Percentiles rank a stretch among this genome's conserved stretches.
These are phyloP conservation scores for Metschnikowia cerradonensis DNA, from an alignment of 805 yeast species.

Conservation along the genomic window DNA sequence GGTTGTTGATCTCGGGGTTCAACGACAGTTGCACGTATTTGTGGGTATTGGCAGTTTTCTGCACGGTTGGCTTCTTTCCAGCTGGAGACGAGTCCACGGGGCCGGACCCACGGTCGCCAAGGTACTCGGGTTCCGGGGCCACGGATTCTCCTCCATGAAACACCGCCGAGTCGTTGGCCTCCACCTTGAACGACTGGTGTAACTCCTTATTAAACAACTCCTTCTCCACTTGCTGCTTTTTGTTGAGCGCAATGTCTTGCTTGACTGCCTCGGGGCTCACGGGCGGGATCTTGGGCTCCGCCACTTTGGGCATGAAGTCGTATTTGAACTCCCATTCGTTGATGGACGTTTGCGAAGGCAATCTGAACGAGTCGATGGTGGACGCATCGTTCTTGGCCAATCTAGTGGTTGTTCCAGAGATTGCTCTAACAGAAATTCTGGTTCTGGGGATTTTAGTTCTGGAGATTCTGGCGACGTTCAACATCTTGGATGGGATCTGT, in stretches of 20 bases:
- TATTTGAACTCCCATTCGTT: slow-evolving; percentile 49
- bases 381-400: slow-evolving; percentile 54
- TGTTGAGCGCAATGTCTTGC: slow-evolving; percentile 45
- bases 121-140: slow-evolving; percentile 33
- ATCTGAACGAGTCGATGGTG: slow-evolving; percentile 52
- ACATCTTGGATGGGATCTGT: background rate
- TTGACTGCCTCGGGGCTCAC: slow-evolving; percentile 46
- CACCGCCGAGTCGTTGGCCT: slow-evolving; percentile 39
- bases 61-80: slow-evolving; percentile 11
- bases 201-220: slow-evolving; percentile 35
- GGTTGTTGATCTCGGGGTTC: slow-evolving; percentile 38
- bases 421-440: slow-evolving; percentile 28
- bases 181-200: slow-evolving; percentile 38
- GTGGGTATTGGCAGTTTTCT: slow-evolving; percentile 36
- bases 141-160: slow-evolving; percentile 43
- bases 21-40: slow-evolving; percentile 39
- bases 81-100: slow-evolving; percentile 31
- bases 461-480: slow-evolving; percentile 31
- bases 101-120: slow-evolving; percentile 34
- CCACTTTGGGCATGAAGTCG: slow-evolving; percentile 40
- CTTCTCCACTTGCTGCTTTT: slow-evolving; percentile 33
- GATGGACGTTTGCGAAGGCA: slow-evolving; percentile 45
- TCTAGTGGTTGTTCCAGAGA: slow-evolving; percentile 3
- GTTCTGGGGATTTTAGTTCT: slow-evolving; percentile 2
- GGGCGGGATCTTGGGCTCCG: slow-evolving; percentile 42